Evolutionary conservation across 495 filamentous ascomycete genomes (phyloP).

Genomic region (Lasiosphaeria hispida): DNA sequence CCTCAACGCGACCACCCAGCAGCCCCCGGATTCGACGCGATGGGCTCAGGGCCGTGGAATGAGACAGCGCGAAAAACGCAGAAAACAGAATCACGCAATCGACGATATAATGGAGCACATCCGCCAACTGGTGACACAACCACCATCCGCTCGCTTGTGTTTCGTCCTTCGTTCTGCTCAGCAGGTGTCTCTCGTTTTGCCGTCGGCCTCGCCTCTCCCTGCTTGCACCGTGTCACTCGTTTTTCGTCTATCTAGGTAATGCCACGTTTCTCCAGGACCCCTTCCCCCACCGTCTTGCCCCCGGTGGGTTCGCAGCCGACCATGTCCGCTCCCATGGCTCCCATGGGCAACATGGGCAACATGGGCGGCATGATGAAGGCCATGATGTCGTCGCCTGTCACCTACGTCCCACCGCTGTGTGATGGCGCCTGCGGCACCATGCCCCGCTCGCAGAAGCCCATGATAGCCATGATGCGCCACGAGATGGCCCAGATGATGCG

Average conservation of each 20-base stretch:
- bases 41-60: too few species aligned
- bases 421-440: slow-evolving; percentile 38
- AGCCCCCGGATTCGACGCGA: not conserved
- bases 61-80: not conserved
- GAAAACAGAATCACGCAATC: not conserved
- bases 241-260: not conserved
- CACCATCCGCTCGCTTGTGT: too few species aligned
- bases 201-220: too few species aligned
- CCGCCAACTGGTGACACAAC: too few species aligned
- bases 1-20: not conserved
- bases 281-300: not conserved
- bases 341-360: slow-evolving; percentile 3
- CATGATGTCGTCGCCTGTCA: slow-evolving; percentile 17
- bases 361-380: not conserved
- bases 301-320: slow-evolving; percentile 12
- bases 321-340: not conserved
- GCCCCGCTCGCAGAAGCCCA: slow-evolving; percentile 29
- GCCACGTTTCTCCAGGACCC: not conserved
- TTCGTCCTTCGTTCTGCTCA: too few species aligned
- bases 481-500: slow-evolving; percentile 25
- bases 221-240: not conserved
- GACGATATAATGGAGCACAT: not conserved
- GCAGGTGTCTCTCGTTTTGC: too few species aligned
- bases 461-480: slow-evolving; percentile 21
- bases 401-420: slow-evolving; percentile 34